A percentile compares a stretch with the other conserved stretches of the same genome.
Evolutionary conservation across 202 grass and related monocot species (phyloP).

Genomic region (Eragrostis tef): DNA sequence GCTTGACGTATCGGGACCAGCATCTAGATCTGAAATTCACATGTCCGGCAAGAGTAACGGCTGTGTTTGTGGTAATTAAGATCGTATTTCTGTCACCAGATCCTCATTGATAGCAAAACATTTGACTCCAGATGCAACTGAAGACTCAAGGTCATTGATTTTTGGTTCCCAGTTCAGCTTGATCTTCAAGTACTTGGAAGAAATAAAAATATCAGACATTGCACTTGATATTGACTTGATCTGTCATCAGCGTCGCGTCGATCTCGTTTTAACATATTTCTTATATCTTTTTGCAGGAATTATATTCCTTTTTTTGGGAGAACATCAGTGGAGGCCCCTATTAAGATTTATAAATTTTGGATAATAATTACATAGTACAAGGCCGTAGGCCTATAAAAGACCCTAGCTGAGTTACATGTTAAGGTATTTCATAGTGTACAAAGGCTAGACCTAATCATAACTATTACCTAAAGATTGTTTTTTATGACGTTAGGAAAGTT

Average conservation of each 20-base stretch:
- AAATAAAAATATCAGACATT: background rate
- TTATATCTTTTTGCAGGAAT: too few species aligned
- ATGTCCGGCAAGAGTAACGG: background rate
- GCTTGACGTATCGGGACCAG: slow-evolving; percentile 1
- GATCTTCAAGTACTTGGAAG: background rate
- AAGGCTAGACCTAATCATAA: too few species aligned
- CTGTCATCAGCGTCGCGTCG: background rate
- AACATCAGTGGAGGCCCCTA: too few species aligned
- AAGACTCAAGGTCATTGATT: slow-evolving; percentile 24
- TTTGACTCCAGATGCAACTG: slow-evolving; percentile 22
- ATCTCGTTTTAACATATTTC: background rate
- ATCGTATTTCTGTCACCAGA: slow-evolving; percentile 38
- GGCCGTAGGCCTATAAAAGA: too few species aligned
- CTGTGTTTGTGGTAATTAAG: background rate
- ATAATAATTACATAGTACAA: too few species aligned
- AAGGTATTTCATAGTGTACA: too few species aligned
- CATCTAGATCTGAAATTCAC: slow-evolving; percentile 26
- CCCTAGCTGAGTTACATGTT: too few species aligned
- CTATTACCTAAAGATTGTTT: too few species aligned
- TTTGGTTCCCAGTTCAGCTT: background rate
- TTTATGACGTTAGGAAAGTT: too few species aligned
- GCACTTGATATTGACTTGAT: background rate
- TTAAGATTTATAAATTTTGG: too few species aligned
- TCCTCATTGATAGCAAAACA: slow-evolving; percentile 3
- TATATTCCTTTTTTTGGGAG: too few species aligned